Conservation (phyloP, 2,329 filamentous ascomycete genomes). For the Tolypocladium album region DNA sequence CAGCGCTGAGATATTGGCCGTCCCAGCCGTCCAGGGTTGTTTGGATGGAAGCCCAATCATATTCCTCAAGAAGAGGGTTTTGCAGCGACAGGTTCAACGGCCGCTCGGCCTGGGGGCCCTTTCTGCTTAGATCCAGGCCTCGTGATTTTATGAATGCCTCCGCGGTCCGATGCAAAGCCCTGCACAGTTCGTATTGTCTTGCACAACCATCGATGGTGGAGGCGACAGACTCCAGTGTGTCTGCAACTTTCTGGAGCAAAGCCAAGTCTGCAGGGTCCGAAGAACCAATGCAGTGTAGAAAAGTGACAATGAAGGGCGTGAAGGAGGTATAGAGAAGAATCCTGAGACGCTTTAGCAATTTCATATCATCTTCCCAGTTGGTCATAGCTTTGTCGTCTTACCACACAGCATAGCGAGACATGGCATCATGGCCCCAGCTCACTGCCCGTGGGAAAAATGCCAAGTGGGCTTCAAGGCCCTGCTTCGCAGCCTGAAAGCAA, state of each 20-base stretch:
- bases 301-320: conserved; percentile 10
- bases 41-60: conserved; percentile 1
- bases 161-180: not conserved
- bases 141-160: not conserved
- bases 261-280: conserved; percentile 4
- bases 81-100: not conserved
- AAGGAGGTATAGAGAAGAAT: conserved; percentile 11
- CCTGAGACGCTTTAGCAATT: conserved; percentile 1
- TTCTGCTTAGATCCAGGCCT: not conserved
- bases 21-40: not conserved
- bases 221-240: not conserved
- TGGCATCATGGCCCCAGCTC: conserved; percentile 3
- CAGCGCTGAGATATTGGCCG: not conserved
- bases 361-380: not conserved
- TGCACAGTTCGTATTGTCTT: not conserved
- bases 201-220: not conserved
- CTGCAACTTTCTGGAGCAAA: not conserved
- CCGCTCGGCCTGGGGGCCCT: not conserved
- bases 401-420: conserved; percentile 10
- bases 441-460: conserved; percentile 5
- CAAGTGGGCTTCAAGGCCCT: conserved; percentile 7
- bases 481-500: conserved; percentile 8
- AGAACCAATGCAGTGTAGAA: conserved; percentile 8
- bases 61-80: not conserved
- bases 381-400: not conserved